Percentiles rank a stretch among this genome's conserved stretches.
These are phyloP conservation scores for Mycosarcoma maydis DNA, from an alignment of 1,284 basidiomycete genomes.

Conservation along the genomic window DNA sequence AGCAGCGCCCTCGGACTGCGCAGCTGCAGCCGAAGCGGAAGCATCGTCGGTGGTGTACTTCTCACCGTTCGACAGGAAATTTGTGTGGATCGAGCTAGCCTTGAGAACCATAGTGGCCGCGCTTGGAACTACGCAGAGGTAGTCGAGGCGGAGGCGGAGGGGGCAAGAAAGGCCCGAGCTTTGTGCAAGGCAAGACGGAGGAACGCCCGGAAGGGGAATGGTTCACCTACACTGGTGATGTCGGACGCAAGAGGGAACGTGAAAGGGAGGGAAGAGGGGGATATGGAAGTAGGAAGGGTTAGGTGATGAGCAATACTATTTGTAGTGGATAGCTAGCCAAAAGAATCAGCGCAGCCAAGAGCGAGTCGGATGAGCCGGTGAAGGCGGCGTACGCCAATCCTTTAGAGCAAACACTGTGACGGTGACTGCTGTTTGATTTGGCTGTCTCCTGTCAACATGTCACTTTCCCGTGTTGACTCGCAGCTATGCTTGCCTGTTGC, in stretches of 20 bases:
- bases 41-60: constrained; percentile 47
- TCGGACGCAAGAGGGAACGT: neutral
- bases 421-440: no score
- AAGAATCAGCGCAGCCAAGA: neutral
- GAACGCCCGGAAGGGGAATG: neutral
- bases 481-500: no score
- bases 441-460: neutral
- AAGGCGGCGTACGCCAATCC: neutral
- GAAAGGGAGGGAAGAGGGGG: neutral
- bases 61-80: constrained; percentile 51
- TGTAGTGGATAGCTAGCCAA: constrained; percentile 9
- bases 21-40: constrained; percentile 7
- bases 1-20: neutral
- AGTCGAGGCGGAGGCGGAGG: neutral
- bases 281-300: neutral
- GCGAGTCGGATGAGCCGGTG: constrained; percentile 17
- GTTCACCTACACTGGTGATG: neutral
- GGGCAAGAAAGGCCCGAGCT: neutral
- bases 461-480: no score
- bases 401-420: no score
- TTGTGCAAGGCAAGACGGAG: neutral
- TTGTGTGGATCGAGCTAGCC: constrained; percentile 54
- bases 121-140: neutral
- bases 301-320: constrained; percentile 2
- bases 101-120: constrained; percentile 52